Evolutionary conservation across 1,139 yeast genomes (phyloP).

Genomic region (Debaryomyces singareniensis): DNA sequence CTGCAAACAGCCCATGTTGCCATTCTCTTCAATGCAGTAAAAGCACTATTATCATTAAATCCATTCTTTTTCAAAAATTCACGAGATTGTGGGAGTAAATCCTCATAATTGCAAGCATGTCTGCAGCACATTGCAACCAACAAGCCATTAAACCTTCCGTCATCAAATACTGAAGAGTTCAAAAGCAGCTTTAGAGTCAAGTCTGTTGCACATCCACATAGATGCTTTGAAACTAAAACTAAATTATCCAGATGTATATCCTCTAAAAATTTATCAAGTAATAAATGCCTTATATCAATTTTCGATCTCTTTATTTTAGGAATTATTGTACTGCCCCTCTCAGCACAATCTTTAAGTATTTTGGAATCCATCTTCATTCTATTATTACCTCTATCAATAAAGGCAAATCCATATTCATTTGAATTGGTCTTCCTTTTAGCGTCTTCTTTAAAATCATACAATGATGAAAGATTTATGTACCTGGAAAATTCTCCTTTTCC

Average conservation of each 20-base stretch:
- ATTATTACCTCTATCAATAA: constrained; percentile 73
- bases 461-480: constrained; percentile 49
- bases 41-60: constrained; percentile 31
- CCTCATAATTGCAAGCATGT: constrained; percentile 63
- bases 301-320: constrained; percentile 49
- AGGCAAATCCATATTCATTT: constrained; percentile 40
- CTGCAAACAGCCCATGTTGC: constrained; percentile 91
- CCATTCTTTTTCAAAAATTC: constrained; percentile 30
- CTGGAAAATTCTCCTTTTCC: constrained; percentile 83
- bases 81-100: constrained; percentile 46
- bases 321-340: constrained; percentile 9
- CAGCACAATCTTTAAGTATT: constrained; percentile 46
- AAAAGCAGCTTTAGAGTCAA: constrained; percentile 63
- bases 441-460: constrained; percentile 16
- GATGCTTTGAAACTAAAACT: constrained; percentile 75
- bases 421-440: neutral
- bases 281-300: constrained; percentile 74
- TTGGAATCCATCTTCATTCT: constrained; percentile 75
- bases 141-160: constrained; percentile 40
- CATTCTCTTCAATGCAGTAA: constrained; percentile 51
- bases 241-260: constrained; percentile 17
- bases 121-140: constrained; percentile 93
- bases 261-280: constrained; percentile 41
- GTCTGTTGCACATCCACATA: constrained; percentile 94
- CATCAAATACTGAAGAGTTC: constrained; percentile 27